Conservation (phyloP, 768 basidiomycete species). For the Mycena leptocephala region DNA sequence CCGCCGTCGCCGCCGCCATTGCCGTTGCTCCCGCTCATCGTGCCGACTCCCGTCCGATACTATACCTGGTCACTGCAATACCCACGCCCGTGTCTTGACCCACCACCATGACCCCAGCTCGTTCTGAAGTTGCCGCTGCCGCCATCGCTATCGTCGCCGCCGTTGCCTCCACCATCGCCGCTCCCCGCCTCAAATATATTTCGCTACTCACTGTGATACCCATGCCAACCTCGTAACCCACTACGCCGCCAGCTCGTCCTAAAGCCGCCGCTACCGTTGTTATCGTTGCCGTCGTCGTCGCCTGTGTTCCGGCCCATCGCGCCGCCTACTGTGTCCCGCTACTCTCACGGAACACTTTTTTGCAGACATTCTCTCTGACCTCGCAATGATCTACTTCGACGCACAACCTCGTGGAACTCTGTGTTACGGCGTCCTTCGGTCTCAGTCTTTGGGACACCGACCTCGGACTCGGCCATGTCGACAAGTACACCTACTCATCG, state of each 20-base stretch:
- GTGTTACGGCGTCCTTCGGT: constrained; percentile 94
- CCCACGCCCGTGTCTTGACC: not conserved
- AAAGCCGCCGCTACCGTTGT: not conserved
- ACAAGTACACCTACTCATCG: constrained; percentile 96
- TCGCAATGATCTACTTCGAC: constrained; percentile 99
- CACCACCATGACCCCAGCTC: not conserved
- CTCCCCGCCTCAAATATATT: not conserved
- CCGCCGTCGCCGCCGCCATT: not conserved
- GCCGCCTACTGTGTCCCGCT: not conserved
- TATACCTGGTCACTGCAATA: not conserved
- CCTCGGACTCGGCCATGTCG: constrained; percentile 92
- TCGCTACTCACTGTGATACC: not conserved
- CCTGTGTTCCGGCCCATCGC: not conserved
- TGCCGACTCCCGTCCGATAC: not conserved
- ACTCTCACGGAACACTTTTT: constrained; percentile 62
- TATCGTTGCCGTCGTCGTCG: not conserved
- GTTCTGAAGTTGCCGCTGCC: not conserved
- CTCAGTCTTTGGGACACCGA: constrained; percentile 98
- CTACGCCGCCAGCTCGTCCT: not conserved
- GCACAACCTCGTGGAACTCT: too few species aligned
- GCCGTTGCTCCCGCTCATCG: not conserved
- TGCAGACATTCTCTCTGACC: constrained; percentile 96
- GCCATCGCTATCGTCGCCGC: not conserved
- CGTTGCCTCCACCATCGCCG: not conserved
- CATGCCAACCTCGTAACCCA: not conserved